Conservation (phyloP, 352 stramenopile genomes). For the Phytophthora citrophthora region DNA sequence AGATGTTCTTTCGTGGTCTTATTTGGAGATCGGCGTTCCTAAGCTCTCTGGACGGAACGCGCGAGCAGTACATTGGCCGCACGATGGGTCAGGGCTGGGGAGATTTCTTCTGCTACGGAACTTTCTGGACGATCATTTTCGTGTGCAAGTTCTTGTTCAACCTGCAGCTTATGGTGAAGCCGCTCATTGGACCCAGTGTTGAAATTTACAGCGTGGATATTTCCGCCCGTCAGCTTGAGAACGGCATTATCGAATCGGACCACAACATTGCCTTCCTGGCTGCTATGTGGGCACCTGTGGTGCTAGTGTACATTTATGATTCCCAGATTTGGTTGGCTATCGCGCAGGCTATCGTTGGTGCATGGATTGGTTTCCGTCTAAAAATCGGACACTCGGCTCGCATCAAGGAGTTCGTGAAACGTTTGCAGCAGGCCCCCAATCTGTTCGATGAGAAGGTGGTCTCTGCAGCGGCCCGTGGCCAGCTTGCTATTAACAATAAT, state of each 20-base stretch:
- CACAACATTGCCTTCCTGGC: conserved; percentile 86
- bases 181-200: conserved; percentile 96
- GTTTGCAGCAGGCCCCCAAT: conserved; percentile 62
- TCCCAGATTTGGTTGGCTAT: conserved; percentile 90
- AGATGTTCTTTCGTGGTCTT: conserved; percentile 67
- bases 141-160: conserved; percentile 97
- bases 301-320: conserved; percentile 90
- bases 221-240: conserved; percentile 43
- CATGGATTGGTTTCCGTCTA: conserved; percentile 76
- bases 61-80: conserved; percentile 83
- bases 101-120: conserved; percentile 65
- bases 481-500: conserved; percentile 69
- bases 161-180: conserved; percentile 97
- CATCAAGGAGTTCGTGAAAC: conserved; percentile 77
- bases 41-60: conserved; percentile 70
- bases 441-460: conserved; percentile 87
- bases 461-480: conserved; percentile 66
- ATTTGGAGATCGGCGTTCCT: conserved; percentile 68
- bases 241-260: conserved; percentile 70
- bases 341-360: conserved; percentile 78
- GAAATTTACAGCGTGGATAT: conserved; percentile 91
- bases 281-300: conserved; percentile 78
- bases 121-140: conserved; percentile 87
- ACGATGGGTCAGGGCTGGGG: conserved; percentile 80
- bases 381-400: conserved; percentile 85